These are phyloP conservation scores for Diutina neorugosa DNA, from an alignment of 1,139 yeast species.

Conservation along the genomic window DNA sequence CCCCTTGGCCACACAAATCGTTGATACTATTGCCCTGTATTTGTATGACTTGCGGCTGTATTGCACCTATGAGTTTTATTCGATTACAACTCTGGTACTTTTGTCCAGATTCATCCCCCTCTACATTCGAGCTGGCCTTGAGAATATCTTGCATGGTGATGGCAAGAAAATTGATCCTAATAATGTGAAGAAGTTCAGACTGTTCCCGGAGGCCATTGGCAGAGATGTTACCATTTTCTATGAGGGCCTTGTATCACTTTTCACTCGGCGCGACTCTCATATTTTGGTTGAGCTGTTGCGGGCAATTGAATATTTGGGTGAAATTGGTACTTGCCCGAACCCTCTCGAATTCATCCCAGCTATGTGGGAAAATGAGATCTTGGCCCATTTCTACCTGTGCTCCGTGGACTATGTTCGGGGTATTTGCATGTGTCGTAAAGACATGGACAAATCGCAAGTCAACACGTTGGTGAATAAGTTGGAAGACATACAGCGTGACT, in stretches of 20 bases:
- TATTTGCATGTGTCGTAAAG: conserved; percentile 31
- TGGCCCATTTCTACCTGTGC: conserved; percentile 51
- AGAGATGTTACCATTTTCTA: conserved; percentile 60
- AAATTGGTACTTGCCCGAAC: conserved; percentile 47
- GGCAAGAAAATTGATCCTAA: conserved; percentile 49
- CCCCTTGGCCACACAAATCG: conserved; percentile 42
- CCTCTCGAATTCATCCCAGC: conserved; percentile 36
- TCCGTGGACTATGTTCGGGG: conserved; percentile 57
- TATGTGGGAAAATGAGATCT: conserved; percentile 44
- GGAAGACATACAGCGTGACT: conserved; percentile 19
- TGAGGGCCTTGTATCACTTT: conserved; percentile 44
- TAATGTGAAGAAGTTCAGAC: conserved; percentile 32
- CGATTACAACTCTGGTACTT: conserved; percentile 31
- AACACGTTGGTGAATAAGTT: conserved; percentile 19
- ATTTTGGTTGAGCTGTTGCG: conserved; percentile 42
- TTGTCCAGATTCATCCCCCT: conserved; percentile 31
- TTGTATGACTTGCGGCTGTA: conserved; percentile 49
- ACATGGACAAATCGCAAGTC: conserved; percentile 25
- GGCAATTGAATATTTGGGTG: conserved; percentile 60
- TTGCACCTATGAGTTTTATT: conserved; percentile 33
- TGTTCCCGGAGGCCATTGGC: conserved; percentile 28
- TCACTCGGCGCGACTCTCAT: conserved; percentile 32
- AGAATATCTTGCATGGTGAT: conserved; percentile 34
- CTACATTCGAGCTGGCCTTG: conserved; percentile 34
- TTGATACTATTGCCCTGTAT: conserved; percentile 68